These are phyloP conservation scores for Tylopilus sp. DNA, from an alignment of 1,284 basidiomycete genomes.

Conservation along the genomic window DNA sequence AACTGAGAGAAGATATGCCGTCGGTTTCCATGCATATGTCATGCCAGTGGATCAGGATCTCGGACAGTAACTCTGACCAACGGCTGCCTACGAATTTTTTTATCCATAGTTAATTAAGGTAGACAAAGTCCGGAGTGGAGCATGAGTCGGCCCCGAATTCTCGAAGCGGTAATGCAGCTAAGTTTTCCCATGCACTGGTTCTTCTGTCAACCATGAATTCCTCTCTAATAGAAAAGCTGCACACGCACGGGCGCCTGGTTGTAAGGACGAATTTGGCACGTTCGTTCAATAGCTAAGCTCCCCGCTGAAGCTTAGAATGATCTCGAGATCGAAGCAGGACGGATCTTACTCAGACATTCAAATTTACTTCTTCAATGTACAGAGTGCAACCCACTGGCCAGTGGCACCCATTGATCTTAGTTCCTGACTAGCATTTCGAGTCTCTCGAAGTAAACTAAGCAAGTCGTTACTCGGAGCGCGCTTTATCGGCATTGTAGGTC, in stretches of 20 bases:
- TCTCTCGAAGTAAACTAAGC: slow-evolving; percentile 59
- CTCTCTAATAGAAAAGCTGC: too few species aligned
- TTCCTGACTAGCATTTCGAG: too few species aligned
- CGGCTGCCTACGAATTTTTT: too few species aligned
- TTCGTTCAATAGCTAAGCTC: slow-evolving; percentile 31
- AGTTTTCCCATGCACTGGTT: slow-evolving; percentile 38
- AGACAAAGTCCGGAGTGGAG: too few species aligned
- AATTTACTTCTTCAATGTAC: slow-evolving; percentile 40
- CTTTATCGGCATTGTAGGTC: slow-evolving; percentile 42
- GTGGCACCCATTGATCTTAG: slow-evolving; percentile 33
- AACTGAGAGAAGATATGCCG: too few species aligned
- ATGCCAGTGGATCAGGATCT: too few species aligned
- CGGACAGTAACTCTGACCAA: too few species aligned
- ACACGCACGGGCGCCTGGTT: too few species aligned
- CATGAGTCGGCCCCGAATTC: too few species aligned
- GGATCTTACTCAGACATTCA: slow-evolving; percentile 30
- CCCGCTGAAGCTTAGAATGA: slow-evolving; percentile 31
- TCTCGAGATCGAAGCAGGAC: slow-evolving; percentile 34
- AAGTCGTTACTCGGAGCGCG: slow-evolving; percentile 22
- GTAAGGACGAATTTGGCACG: slow-evolving; percentile 44
- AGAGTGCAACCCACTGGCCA: slow-evolving; percentile 19
- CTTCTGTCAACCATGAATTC: slow-evolving; percentile 17
- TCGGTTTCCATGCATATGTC: too few species aligned
- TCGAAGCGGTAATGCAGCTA: too few species aligned
- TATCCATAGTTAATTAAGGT: too few species aligned